These are phyloP conservation scores for Erodium moschatum DNA, from an alignment of 441 rosid genomes.

Conservation along the genomic window DNA sequence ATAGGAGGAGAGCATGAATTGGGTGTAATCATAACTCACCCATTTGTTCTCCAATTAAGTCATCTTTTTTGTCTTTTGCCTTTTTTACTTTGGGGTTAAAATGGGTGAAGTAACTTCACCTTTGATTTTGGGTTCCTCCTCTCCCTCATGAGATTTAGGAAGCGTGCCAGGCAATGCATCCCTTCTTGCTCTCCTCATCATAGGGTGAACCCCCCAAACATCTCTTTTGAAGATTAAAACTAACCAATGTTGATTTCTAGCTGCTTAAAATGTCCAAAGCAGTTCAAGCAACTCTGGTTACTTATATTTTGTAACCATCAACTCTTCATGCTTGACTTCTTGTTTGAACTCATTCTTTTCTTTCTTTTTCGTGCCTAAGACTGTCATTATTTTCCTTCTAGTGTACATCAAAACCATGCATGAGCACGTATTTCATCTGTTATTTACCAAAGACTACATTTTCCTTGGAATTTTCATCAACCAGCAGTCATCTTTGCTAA, in stretches of 20 bases:
- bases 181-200: constrained; percentile 51
- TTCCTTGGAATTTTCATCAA: constrained; percentile 1
- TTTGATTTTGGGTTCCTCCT: constrained; percentile 28
- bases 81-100: constrained; percentile 32
- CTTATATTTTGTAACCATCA: not conserved
- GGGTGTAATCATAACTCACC: constrained; percentile 34
- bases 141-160: constrained; percentile 42
- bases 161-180: constrained; percentile 39
- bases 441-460: not conserved
- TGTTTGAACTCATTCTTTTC: constrained; percentile 8
- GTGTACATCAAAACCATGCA: not conserved
- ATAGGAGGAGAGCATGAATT: constrained; percentile 31
- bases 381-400: not conserved
- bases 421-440: not conserved
- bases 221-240: not conserved
- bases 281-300: not conserved
- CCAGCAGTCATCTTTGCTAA: not conserved
- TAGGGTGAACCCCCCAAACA: constrained; percentile 30
- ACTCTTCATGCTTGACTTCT: constrained; percentile 7
- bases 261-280: constrained; percentile 8
- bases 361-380: not conserved
- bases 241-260: not conserved
- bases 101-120: constrained; percentile 20
- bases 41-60: constrained; percentile 19
- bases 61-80: constrained; percentile 19